Evolutionary conservation across 108 stramenopile genomes (phyloP), one percentile per base, ranked within the genome.

Genomic region (Conticribra guillardii): DNA sequence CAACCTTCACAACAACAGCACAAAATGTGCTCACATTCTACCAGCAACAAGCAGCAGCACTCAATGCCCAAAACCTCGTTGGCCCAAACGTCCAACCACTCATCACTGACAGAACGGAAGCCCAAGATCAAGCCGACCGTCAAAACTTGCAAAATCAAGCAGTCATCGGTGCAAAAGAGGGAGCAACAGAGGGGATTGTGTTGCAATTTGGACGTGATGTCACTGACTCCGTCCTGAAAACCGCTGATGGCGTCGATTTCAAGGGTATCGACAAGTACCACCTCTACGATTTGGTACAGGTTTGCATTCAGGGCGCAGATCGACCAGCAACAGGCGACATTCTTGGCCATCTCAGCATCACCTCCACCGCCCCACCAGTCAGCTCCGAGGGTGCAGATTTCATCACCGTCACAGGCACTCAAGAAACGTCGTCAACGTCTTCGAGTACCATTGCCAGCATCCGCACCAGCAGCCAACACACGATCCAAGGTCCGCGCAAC

Each of bases 121-220:
- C 56, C 1, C 56, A 32, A 30, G 56, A 57, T 30, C 9, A 3
- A 16, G 56, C 56, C 56, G 56, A 30, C 56, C 56, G 56, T 19
- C 31, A 17, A 16, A 57, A 57, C 56, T 19, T 32, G 15, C 26
- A 18, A 11, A 32, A 32, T 19, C 56, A 57, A 30, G 56, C 56
- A 11, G 56, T 57, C 30, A 57, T 57, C 31, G 5, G 56, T n/a
- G 56, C 56, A 27, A 57, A 57, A 19, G 56, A 57, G 31, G 56
- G 56, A 11, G 56, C 56, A 1, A 19, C 31, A 14, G 56, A 31
- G 8, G 56, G 28, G n/a, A 33, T 57, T 15, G 19, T 19, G 7
- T 14, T 19, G 1, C 14, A 57, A 30, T 14, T 32, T 11, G 56
- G 56, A 32, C 15, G 16, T 11, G 31, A 32, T n/a, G 31, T 57